Evolutionary conservation across 306 rosid genomes (phyloP).

Genomic region (Pterocarpus macrocarpus): DNA sequence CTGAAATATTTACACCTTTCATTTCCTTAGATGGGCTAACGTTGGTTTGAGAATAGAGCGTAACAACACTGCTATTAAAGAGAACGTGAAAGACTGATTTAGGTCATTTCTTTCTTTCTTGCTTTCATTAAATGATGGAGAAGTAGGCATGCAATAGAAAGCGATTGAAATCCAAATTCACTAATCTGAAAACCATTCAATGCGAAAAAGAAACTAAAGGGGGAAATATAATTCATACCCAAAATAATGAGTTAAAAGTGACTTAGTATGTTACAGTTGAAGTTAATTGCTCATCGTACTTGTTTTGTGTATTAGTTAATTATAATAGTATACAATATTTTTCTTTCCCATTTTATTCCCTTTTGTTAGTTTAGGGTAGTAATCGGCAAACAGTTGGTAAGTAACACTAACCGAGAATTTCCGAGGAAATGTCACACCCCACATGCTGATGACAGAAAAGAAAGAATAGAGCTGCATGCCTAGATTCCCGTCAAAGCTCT

Average conservation of each 20-base stretch:
- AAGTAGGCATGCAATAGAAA: slow-evolving; percentile 24
- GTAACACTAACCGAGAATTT: slow-evolving; percentile 47
- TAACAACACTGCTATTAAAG: background rate
- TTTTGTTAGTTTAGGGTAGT: slow-evolving; percentile 16
- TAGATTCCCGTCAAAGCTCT: slow-evolving; percentile 36
- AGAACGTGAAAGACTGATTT: background rate
- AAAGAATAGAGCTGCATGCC: background rate
- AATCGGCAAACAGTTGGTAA: slow-evolving; percentile 28
- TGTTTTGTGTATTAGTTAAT: background rate
- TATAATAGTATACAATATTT: background rate
- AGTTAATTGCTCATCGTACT: slow-evolving; percentile 5
- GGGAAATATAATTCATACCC: slow-evolving; percentile 39
- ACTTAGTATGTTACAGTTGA: background rate
- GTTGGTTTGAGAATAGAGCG: slow-evolving; percentile 15
- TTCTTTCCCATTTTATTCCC: background rate
- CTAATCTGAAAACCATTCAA: slow-evolving; percentile 10
- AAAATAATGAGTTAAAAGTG: slow-evolving; percentile 46
- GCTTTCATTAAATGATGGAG: slow-evolving; percentile 1
- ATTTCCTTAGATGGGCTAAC: slow-evolving; percentile 3
- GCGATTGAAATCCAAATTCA: slow-evolving; percentile 34
- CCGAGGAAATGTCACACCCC: slow-evolving; percentile 54
- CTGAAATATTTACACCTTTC: background rate
- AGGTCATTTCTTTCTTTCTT: background rate
- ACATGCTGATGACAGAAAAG: slow-evolving; percentile 40
- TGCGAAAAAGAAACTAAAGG: background rate